phyloP scores from a whole-genome alignment of 192 early-diverging fungal species.

The Thoreauomyces humboldtii region DNA sequence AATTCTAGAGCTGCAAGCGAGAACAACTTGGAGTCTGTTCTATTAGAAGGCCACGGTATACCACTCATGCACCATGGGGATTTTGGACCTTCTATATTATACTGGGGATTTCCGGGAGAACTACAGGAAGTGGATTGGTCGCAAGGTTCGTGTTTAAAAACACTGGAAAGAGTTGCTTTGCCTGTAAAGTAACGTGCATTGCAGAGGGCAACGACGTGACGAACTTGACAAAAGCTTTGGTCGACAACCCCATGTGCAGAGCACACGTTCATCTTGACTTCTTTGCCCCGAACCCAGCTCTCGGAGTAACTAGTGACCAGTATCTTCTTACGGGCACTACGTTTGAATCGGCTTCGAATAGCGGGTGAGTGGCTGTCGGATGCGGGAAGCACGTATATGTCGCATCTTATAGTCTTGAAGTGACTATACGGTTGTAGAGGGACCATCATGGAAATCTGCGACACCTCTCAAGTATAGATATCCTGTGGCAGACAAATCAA shows the following conservation, averaged over 20 bases:
- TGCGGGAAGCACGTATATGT: background rate
- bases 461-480: background rate
- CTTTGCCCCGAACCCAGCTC: background rate
- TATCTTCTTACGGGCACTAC: constrained; percentile 12
- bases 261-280: constrained; percentile 1
- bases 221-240: background rate
- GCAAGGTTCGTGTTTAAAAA: background rate
- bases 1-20: background rate
- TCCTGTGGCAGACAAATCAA: background rate
- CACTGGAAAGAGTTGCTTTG: background rate
- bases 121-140: constrained; percentile 12
- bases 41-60: constrained; percentile 25
- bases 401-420: background rate
- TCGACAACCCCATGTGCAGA: background rate
- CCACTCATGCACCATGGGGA: constrained; percentile 7
- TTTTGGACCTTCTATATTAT: constrained; percentile 19
- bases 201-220: background rate
- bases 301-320: background rate
- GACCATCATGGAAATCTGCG: background rate
- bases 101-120: constrained; percentile 16
- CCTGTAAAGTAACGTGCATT: background rate
- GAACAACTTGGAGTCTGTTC: background rate
- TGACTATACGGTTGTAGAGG: background rate
- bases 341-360: background rate
- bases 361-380: background rate